These are phyloP conservation scores for Heliosperma pusillum DNA, from an alignment of 148 eudicot genomes.

Conservation along the genomic window DNA sequence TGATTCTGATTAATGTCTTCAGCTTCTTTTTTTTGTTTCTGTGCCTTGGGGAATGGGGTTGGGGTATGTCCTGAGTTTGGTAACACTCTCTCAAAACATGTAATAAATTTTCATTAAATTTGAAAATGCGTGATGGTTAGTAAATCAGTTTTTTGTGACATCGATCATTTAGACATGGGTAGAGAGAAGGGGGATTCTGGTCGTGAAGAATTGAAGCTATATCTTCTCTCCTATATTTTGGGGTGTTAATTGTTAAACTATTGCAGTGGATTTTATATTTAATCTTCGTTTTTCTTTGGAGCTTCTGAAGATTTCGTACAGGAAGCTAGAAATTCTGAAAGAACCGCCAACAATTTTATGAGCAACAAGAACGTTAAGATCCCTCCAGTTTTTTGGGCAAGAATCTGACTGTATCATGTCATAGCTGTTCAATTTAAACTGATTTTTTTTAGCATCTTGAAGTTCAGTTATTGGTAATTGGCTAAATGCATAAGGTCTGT, in stretches of 20 bases:
- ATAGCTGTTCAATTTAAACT: not conserved
- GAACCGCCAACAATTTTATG: constrained; percentile 62
- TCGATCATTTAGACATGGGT: not conserved
- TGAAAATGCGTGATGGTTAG: not conserved
- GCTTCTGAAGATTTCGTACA: constrained; percentile 60
- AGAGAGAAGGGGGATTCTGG: not conserved
- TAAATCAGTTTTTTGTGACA: not conserved
- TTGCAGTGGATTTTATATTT: not conserved
- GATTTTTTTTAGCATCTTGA: not conserved
- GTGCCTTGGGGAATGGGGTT: not conserved
- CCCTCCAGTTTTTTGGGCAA: constrained; percentile 76
- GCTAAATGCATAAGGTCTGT: constrained; percentile 1
- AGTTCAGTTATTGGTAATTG: not conserved
- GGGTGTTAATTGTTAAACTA: not conserved
- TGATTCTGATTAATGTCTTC: not conserved
- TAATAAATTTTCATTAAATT: not conserved
- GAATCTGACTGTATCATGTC: constrained; percentile 8
- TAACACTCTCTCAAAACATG: not conserved
- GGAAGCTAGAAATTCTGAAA: constrained; percentile 85
- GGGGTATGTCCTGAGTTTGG: not conserved
- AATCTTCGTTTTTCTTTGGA: constrained; percentile 4
- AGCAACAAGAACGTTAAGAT: constrained; percentile 51
- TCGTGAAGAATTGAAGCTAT: not conserved
- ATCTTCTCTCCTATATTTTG: not conserved
- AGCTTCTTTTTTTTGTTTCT: not conserved